Evolutionary conservation across 345 rosid species (phyloP).

Genomic region (Nephelium lappaceum): DNA sequence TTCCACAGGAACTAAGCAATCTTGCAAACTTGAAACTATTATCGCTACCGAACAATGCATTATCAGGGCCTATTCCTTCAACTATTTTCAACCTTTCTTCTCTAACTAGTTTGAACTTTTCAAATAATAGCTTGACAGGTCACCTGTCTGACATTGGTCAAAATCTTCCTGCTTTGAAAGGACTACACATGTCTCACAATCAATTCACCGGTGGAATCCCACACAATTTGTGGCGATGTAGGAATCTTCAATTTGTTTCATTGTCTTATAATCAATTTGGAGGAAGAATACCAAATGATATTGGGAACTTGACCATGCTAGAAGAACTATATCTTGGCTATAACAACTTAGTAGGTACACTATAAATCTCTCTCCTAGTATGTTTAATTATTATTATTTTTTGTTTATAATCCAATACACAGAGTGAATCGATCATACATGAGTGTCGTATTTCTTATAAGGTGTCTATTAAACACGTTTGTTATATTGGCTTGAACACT

Average conservation of each 20-base stretch:
- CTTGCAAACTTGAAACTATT: constrained; percentile 6
- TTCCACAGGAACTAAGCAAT: constrained; percentile 15
- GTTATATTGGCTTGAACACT: too few species aligned
- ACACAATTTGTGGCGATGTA: too few species aligned
- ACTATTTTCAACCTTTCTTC: constrained; percentile 8
- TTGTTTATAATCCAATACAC: too few species aligned
- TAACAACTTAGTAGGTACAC: constrained; percentile 23
- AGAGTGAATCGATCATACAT: too few species aligned
- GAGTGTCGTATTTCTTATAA: too few species aligned
- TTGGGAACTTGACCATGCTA: constrained; percentile 24
- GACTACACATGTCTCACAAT: background rate
- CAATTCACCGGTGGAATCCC: background rate
- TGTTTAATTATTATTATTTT: too few species aligned
- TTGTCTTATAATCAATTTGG: too few species aligned
- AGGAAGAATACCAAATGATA: background rate
- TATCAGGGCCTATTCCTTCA: constrained; percentile 8
- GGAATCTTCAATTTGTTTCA: too few species aligned
- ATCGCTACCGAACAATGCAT: background rate
- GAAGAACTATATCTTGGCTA: background rate
- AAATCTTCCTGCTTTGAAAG: background rate
- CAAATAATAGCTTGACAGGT: background rate
- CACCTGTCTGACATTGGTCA: background rate
- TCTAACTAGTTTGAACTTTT: background rate
- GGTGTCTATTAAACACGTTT: too few species aligned
- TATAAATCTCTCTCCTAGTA: too few species aligned